A percentile compares a stretch with the other conserved stretches of the same genome.
Conservation (phyloP, 1,284 basidiomycete species). For the Peniophora sp. region DNA sequence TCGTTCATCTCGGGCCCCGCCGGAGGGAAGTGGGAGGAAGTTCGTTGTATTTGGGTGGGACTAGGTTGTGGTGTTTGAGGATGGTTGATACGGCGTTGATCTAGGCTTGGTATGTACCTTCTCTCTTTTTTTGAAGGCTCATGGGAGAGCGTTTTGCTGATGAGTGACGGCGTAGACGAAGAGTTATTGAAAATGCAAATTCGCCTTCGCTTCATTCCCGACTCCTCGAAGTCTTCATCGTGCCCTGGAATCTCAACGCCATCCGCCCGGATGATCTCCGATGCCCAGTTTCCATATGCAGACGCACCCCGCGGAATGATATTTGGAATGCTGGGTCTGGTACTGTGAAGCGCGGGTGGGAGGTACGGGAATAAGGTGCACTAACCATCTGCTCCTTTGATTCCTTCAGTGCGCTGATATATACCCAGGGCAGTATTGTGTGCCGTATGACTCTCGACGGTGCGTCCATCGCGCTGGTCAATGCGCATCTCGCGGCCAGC, state of each 20-base stretch:
- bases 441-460: constrained; percentile 85
- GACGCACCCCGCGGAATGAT: constrained; percentile 40
- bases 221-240: constrained; percentile 73
- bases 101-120: too few relatives aligned
- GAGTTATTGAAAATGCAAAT: constrained; percentile 72
- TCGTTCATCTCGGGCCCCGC: too few relatives aligned
- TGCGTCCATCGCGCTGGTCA: constrained; percentile 89
- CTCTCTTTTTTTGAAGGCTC: too few relatives aligned
- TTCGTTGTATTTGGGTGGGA: too few relatives aligned
- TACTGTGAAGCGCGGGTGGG: constrained; percentile 86
- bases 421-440: constrained; percentile 84
- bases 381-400: neutral
- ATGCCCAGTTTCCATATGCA: constrained; percentile 63
- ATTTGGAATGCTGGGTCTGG: constrained; percentile 71
- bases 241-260: constrained; percentile 94
- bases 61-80: too few relatives aligned
- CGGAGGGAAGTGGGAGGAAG: too few relatives aligned
- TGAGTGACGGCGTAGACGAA: constrained; percentile 54
- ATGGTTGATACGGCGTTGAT: too few relatives aligned
- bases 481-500: constrained; percentile 94
- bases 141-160: too few relatives aligned
- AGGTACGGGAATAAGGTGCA: constrained; percentile 91
- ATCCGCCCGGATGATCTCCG: constrained; percentile 74
- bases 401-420: neutral
- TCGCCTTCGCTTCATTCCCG: constrained; percentile 74